A percentile compares a stretch with the other conserved stretches of the same genome.
Conservation (phyloP, 148 eudicot species). For the Cornus controversa region DNA sequence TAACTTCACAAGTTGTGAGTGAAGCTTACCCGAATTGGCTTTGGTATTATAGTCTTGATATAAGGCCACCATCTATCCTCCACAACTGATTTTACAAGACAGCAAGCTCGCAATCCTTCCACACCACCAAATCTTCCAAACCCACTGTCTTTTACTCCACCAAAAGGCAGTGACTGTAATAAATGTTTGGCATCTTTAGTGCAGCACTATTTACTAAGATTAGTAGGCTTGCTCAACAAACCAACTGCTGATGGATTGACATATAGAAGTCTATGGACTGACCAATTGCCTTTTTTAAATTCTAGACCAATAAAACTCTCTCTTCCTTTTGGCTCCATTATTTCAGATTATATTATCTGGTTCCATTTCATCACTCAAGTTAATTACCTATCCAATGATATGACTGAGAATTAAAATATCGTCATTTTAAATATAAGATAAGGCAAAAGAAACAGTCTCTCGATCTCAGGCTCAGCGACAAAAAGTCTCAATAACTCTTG, state of each 20-base stretch:
- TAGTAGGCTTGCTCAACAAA: background rate
- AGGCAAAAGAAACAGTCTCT: background rate
- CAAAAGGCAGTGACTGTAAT: constrained; percentile 89
- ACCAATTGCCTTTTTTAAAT: no score
- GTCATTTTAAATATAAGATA: no score
- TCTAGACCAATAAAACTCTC: background rate
- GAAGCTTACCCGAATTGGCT: constrained; percentile 77
- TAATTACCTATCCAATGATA: background rate
- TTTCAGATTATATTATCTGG: background rate
- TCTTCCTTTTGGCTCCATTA: background rate
- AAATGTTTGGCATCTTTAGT: constrained; percentile 1
- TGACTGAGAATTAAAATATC: background rate
- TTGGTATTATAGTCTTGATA: constrained; percentile 86
- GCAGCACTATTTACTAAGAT: background rate
- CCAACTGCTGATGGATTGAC: background rate
- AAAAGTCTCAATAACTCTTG: background rate
- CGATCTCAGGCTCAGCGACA: no score
- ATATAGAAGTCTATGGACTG: background rate
- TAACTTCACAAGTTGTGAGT: background rate
- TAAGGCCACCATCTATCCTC: constrained; percentile 98
- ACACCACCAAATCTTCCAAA: constrained; percentile 97
- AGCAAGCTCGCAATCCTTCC: constrained; percentile 94
- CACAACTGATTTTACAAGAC: constrained; percentile 87
- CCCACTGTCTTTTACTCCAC: constrained; percentile 96
- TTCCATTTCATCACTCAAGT: background rate